Evolutionary conservation across 192 early-diverging fungal genomes (phyloP), one percentile per base, ranked within the genome.

Genomic region (Linderina pennispora): DNA sequence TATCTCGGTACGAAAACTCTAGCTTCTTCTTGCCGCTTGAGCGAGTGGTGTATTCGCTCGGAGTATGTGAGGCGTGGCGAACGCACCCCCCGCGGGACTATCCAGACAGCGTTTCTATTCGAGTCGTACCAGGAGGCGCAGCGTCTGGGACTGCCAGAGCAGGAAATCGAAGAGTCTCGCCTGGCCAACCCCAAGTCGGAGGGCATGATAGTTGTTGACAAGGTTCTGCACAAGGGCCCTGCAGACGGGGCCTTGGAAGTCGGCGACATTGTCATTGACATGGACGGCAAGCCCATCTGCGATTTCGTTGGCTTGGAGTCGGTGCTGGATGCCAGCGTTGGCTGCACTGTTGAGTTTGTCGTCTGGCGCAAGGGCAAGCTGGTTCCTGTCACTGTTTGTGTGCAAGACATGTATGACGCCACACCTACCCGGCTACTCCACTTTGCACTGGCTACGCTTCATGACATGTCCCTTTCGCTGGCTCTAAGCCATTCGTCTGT

Each of bases 361-460:
- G 66, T 90, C 0, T 75, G 71, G 15, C 74, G 84, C 23, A 76
- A 75, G 24, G 72, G 77, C 20, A 50, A 64, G 41, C 42, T 78
- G 14, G 43, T 43, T 14, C 61, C 65, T 1, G 50, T 80, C 14
- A 49, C 50, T 11, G 19, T 84, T 8, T 42, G 31, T 8, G 79
- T 85, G 1, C 81, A 84, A 51, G 82, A 90, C 50, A 39, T 90
- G 19, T 84, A 84, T 36, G 60, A 68, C 4, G 78, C 87, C 36
- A 95, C 91, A 6, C 92, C 94, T 0, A 75, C 88, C 55, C 63
- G 81, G 32, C 85, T 85, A 58, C 70, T 96, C 1, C 77, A 86
- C 24, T 76, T 93, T 19, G 92, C 89, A 31, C 86, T 86, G 20
- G 83, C 79, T 18, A 77, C 78, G 37, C 58, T 90, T 21, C 79